Base-by-base conservation (phyloP, 331 rosid genomes). In the Pyracantha coccinea region DNA sequence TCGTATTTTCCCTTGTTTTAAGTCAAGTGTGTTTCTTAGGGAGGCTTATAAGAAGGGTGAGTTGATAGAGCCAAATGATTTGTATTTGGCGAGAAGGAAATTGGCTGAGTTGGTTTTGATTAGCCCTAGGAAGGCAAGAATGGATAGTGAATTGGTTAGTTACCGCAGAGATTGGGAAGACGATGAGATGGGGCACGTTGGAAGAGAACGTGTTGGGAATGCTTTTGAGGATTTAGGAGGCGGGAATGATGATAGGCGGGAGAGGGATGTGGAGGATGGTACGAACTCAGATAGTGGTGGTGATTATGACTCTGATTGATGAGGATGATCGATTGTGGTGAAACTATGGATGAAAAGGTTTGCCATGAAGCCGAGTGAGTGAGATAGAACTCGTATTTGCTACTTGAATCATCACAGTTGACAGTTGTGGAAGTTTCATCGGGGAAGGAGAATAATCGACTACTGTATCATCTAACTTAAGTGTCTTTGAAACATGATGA, bases 1-100 rank as follows among this genome's bases (percentile, higher is more conserved):
- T n/a, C n/a, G n/a, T n/a, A n/a, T n/a, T n/a, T n/a, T n/a, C n/a
- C n/a, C n/a, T n/a, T n/a, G n/a, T n/a, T n/a, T n/a, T n/a, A n/a
- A n/a, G n/a, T n/a, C n/a, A n/a, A n/a, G n/a, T n/a, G 92, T 93
- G 77, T 93, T 89, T 80, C 89, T 91, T 8, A 83, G 97, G 79
- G 88, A 93, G 87, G 91, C 85, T 0, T 93, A 89, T 78, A 82
- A 78, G 85, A 89, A 82, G 83, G 91, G 98, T 0, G 93, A 84
- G 75, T 77, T 93, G 85, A 33, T 87, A 4, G 95, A 88, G 85
- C 93, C 96, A 2, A 93, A 89, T 81, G 93, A 87, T 59, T 82
- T 93, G 81, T 93, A 90, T 79, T 76, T 91, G 79, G 96, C 92
- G 0, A 84, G 97, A 69, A 83, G 96, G 77, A 85, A 76, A 79